Conservation (phyloP, 108 stramenopile genomes). For the Nitzschia inconspicua region DNA sequence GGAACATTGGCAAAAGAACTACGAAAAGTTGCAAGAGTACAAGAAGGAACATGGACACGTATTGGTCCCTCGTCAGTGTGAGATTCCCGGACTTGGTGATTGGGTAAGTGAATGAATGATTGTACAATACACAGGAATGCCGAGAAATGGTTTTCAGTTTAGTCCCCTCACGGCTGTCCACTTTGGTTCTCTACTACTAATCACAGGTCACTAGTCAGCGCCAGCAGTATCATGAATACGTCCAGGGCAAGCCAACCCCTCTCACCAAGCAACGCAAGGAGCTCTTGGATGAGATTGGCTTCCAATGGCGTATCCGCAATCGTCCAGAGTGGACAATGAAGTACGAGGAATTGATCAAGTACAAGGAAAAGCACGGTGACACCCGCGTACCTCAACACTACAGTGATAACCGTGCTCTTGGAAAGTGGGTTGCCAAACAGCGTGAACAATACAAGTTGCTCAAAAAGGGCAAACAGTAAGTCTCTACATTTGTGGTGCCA, state of each 20-base stretch:
- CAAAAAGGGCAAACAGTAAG: slow-evolving; percentile 46
- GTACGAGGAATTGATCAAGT: slow-evolving; percentile 64
- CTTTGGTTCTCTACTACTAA: neutral
- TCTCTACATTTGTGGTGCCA: neutral
- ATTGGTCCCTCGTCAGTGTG: slow-evolving; percentile 51
- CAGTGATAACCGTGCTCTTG: slow-evolving; percentile 45
- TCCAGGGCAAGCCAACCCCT: slow-evolving; percentile 37
- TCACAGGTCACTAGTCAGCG: slow-evolving; percentile 59
- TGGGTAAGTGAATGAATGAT: slow-evolving; percentile 28
- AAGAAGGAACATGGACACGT: slow-evolving; percentile 58
- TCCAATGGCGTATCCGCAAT: slow-evolving; percentile 66
- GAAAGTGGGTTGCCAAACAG: slow-evolving; percentile 85
- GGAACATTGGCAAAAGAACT: slow-evolving; percentile 49
- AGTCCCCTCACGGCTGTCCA: neutral
- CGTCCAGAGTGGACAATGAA: slow-evolving; percentile 68
- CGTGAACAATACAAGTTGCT: slow-evolving; percentile 63
- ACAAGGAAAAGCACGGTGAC: slow-evolving; percentile 36
- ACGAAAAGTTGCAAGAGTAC: slow-evolving; percentile 43
- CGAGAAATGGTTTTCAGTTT: neutral
- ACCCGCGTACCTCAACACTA: slow-evolving; percentile 67
- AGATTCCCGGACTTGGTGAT: slow-evolving; percentile 54
- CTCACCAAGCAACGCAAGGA: slow-evolving; percentile 61
- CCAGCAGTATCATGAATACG: slow-evolving; percentile 45
- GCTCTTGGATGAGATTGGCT: slow-evolving; percentile 61
- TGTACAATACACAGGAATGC: neutral